phyloP scores from a whole-genome alignment of 2,329 filamentous ascomycete species.

The Blumeriella jaapii region DNA sequence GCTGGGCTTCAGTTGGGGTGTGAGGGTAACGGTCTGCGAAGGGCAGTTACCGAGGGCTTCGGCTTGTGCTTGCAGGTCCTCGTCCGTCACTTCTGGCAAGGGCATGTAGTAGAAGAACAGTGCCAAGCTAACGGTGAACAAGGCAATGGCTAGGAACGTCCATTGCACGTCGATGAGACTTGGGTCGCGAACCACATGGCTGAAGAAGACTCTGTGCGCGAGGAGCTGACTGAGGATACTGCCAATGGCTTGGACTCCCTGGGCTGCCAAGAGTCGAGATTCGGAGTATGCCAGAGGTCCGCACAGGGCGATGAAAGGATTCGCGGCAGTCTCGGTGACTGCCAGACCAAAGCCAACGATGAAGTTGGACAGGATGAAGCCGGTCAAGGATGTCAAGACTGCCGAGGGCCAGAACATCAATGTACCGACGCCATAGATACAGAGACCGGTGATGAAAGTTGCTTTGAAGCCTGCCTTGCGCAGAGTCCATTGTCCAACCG shows the following conservation, averaged over 20 bases:
- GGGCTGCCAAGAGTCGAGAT: constrained; percentile 62
- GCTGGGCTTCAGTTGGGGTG: constrained; percentile 29
- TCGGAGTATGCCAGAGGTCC: constrained; percentile 64
- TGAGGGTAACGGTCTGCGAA: constrained; percentile 12
- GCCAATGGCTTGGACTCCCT: constrained; percentile 66
- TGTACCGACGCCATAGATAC: constrained; percentile 65
- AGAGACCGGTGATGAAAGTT: constrained; percentile 67
- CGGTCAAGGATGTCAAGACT: constrained; percentile 61
- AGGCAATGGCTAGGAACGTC: constrained; percentile 72
- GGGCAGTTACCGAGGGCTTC: constrained; percentile 17
- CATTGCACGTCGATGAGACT: constrained; percentile 67
- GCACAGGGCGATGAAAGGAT: constrained; percentile 61
- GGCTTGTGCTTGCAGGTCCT: constrained; percentile 39
- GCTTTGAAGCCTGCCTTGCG: constrained; percentile 64
- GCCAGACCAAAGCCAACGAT: constrained; percentile 68
- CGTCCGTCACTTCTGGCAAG: constrained; percentile 43
- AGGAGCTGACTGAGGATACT: constrained; percentile 62
- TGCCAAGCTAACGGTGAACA: constrained; percentile 60
- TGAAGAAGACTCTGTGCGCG: constrained; percentile 65
- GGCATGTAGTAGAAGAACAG: constrained; percentile 60
- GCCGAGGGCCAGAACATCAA: constrained; percentile 80
- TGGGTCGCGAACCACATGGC: constrained; percentile 36
- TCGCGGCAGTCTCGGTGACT: constrained; percentile 70
- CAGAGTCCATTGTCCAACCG: constrained; percentile 59
- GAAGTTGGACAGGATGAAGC: constrained; percentile 64